Conservation (phyloP, 306 rosid species). For the Herpetospermum pedunculosum region DNA sequence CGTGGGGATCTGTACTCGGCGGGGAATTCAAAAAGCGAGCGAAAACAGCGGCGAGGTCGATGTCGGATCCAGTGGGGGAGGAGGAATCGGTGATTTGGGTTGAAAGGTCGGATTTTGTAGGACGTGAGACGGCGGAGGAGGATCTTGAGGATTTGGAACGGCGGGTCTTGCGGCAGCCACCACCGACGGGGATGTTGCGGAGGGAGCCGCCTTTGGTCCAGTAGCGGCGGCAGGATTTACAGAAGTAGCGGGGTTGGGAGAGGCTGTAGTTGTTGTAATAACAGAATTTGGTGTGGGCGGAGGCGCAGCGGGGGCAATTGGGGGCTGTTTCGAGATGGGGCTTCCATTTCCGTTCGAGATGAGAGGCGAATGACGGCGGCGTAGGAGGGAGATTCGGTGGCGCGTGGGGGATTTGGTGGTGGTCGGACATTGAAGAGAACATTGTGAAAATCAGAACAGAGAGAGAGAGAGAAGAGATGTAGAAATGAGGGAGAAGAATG, state of each 20-base stretch:
- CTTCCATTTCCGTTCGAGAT: conserved; percentile 36
- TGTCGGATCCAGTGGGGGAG: conserved; percentile 23
- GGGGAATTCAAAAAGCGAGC: conserved; percentile 44
- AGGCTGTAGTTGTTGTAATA: conserved; percentile 96
- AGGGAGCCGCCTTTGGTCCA: conserved; percentile 96
- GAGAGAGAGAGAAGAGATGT: conserved; percentile 15
- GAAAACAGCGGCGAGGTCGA: conserved; percentile 69
- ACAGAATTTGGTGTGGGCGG: conserved; percentile 86
- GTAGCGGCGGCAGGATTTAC: conserved; percentile 77
- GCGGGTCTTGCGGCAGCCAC: conserved; percentile 62
- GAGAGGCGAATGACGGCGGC: background rate
- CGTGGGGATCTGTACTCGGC: background rate
- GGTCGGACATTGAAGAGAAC: background rate
- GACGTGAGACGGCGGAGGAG: background rate
- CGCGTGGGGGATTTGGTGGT: background rate
- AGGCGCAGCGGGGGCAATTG: conserved; percentile 79
- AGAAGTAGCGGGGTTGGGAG: conserved; percentile 82
- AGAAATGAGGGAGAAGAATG: conserved; percentile 10
- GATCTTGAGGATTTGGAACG: conserved; percentile 21
- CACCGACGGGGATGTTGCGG: conserved; percentile 75
- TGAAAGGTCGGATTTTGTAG: background rate
- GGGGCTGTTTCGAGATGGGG: conserved; percentile 53
- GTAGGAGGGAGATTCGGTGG: background rate
- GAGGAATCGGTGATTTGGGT: background rate
- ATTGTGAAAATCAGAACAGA: background rate